These are phyloP conservation scores for Eutypa lata DNA, from an alignment of 2,329 filamentous ascomycete genomes.

Conservation along the genomic window DNA sequence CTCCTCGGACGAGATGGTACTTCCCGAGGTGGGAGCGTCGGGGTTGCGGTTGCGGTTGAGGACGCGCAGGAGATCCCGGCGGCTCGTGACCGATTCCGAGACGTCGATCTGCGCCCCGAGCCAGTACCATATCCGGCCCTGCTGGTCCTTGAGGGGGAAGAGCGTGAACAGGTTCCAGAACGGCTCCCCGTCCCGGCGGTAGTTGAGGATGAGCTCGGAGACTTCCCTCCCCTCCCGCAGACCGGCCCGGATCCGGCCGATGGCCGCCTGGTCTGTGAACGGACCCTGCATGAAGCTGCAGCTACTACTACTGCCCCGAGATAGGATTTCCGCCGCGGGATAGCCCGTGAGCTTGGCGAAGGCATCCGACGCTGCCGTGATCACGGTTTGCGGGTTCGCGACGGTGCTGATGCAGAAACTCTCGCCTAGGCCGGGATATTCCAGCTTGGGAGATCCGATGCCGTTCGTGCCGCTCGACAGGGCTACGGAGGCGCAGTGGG, in stretches of 20 bases:
- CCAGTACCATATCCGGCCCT: constrained; percentile 48
- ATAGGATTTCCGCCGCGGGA: constrained; percentile 43
- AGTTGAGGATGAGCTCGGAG: constrained; percentile 50
- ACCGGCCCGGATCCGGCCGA: constrained; percentile 34
- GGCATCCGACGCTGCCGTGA: constrained; percentile 47
- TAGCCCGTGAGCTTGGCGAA: constrained; percentile 52
- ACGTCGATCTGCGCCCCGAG: constrained; percentile 58
- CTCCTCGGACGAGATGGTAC: constrained; percentile 3
- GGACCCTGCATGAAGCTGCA: constrained; percentile 49
- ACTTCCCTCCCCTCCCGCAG: constrained; percentile 26
- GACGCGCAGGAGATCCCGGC: constrained; percentile 48
- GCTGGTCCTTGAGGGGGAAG: constrained; percentile 46
- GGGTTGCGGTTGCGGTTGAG: constrained; percentile 38
- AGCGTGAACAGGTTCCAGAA: constrained; percentile 58
- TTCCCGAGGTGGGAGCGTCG: constrained; percentile 21
- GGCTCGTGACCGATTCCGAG: constrained; percentile 48
- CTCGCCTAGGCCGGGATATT: constrained; percentile 53
- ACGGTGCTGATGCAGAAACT: constrained; percentile 58
- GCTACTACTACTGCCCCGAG: constrained; percentile 38
- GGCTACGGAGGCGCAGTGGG: constrained; percentile 41
- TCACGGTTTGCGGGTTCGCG: constrained; percentile 45
- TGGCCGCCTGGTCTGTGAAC: constrained; percentile 39
- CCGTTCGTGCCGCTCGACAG: constrained; percentile 17
- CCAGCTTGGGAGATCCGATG: constrained; percentile 28
- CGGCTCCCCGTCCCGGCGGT: constrained; percentile 46